Evolutionary conservation across 2,329 filamentous ascomycete genomes (phyloP), one percentile per base, ranked within the genome.

Genomic region (Sporothrix dimorphospora): DNA sequence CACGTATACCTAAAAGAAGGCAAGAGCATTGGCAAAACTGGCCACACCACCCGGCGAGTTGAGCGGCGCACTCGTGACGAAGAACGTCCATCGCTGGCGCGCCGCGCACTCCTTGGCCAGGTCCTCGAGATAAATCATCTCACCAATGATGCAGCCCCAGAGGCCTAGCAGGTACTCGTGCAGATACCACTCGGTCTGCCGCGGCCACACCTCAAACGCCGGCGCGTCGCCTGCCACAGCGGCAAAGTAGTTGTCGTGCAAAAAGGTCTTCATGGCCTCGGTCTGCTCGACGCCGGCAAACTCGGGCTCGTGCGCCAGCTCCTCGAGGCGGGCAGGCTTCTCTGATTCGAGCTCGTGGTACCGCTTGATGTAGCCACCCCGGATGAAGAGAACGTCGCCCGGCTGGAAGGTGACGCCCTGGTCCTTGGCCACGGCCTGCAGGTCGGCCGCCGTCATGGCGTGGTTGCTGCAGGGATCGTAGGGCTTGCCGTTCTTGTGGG

Each of bases 231-330:
- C 88, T 0, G 86, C 89, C 0, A 91, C 89, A 0, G 87, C 88
- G 0, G 90, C 84, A 76, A 93, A 92, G 70, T 90, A 89, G 74
- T 85, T 87, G 77, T 93, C 89, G 82, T 92, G 91, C 72, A 92
- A 74, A 90, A 90, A 93, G 67, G 88, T 85, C 9, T 88, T 82
- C 5, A 90, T 85, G 53, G 85, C 85, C 59, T 87, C 80, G 2
- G 76, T 77, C 0, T 84, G 85, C 42, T 88, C 81, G 49, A 85
- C 76, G 6, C 86, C 80, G 30, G 61, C 69, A 24, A 38, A 63
- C 30, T 57, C 65, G 11, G 75, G 79, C 1, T 53, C 71, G 0
- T 74, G 71, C 11, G 76, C 72, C 69, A 83, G 75, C 72, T 81
- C 82, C 2, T 73, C 77, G 8, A 83, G 76, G 7, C 81, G 79